Percentiles rank a stretch among this genome's conserved stretches.
Conservation (phyloP, 2,329 filamentous ascomycete genomes). For the Venturia carpophila region DNA sequence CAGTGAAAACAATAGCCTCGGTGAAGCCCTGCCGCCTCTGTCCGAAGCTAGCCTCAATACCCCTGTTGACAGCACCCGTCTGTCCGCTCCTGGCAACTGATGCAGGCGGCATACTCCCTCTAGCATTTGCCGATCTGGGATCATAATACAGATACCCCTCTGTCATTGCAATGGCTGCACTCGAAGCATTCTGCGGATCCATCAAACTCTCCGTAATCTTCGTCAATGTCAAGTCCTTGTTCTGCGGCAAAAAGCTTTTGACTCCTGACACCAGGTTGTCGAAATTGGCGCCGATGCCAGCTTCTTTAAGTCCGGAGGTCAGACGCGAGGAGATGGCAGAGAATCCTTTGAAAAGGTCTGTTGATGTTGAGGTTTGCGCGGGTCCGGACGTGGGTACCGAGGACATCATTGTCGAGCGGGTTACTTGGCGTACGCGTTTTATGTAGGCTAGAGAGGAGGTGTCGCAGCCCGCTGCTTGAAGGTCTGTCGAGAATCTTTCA, state of each 20-base stretch:
- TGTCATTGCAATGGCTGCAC: slow-evolving; percentile 89
- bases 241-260: slow-evolving; percentile 94
- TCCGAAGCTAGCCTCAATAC: slow-evolving; percentile 78
- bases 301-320: slow-evolving; percentile 89
- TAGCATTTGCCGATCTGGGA: slow-evolving; percentile 82
- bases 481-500: slow-evolving; percentile 75
- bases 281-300: slow-evolving; percentile 77
- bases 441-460: slow-evolving; percentile 75
- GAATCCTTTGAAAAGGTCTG: slow-evolving; percentile 86
- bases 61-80: slow-evolving; percentile 38
- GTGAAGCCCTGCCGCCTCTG: slow-evolving; percentile 83
- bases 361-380: slow-evolving; percentile 53
- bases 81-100: slow-evolving; percentile 20
- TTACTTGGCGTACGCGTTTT: slow-evolving; percentile 83
- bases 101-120: slow-evolving; percentile 81
- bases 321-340: slow-evolving; percentile 84
- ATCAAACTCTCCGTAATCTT: slow-evolving; percentile 98
- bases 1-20: slow-evolving; percentile 88
- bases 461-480: slow-evolving; percentile 68
- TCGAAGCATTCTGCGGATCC: slow-evolving; percentile 85
- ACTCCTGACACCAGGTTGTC: slow-evolving; percentile 92
- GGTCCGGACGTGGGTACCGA: slow-evolving; percentile 61
- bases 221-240: slow-evolving; percentile 91
- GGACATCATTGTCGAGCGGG: slow-evolving; percentile 96
- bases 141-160: slow-evolving; percentile 98